phyloP scores from a whole-genome alignment of 495 filamentous ascomycete genomes.

The Xylaria bambusicola region DNA sequence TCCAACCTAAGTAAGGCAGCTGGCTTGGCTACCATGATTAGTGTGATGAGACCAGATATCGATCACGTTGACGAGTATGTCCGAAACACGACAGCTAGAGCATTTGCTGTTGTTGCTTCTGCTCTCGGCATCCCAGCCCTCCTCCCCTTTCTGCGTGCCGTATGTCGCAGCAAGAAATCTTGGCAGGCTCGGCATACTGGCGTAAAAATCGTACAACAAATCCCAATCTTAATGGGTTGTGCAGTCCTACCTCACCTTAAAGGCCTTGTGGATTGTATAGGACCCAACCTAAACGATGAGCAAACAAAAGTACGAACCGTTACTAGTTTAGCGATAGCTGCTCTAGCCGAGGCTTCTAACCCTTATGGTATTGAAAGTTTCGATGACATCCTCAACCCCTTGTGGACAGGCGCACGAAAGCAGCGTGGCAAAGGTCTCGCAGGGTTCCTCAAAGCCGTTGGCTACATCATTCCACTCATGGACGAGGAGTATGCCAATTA shows the following conservation, averaged over 20 bases:
- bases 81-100: conserved; percentile 96
- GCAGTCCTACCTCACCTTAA: conserved; percentile 96
- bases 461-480: conserved; percentile 98
- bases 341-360: conserved; percentile 92
- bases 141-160: conserved; percentile 90
- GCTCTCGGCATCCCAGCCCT: conserved; percentile 95
- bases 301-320: conserved; percentile 97
- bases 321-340: conserved; percentile 91
- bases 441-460: conserved; percentile 95
- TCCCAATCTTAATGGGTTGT: conserved; percentile 99
- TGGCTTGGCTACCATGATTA: conserved; percentile 98
- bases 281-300: conserved; percentile 93
- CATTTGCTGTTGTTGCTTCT: conserved; percentile 96
- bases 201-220: conserved; percentile 98
- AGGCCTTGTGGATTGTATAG: conserved; percentile 94
- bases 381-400: conserved; percentile 93
- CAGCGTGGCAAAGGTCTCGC: conserved; percentile 96
- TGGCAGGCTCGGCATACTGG: conserved; percentile 99
- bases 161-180: conserved; percentile 96
- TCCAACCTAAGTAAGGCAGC: conserved; percentile 96
- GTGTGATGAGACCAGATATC: conserved; percentile 98
- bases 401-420: conserved; percentile 94
- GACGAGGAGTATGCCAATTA: conserved; percentile 99
- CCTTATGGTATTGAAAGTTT: conserved; percentile 99
- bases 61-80: conserved; percentile 99